A percentile compares a stretch with the other conserved stretches of the same genome.
phyloP scores from a whole-genome alignment of 2,329 filamentous ascomycete genomes.

The Tolypocladium sp. region DNA sequence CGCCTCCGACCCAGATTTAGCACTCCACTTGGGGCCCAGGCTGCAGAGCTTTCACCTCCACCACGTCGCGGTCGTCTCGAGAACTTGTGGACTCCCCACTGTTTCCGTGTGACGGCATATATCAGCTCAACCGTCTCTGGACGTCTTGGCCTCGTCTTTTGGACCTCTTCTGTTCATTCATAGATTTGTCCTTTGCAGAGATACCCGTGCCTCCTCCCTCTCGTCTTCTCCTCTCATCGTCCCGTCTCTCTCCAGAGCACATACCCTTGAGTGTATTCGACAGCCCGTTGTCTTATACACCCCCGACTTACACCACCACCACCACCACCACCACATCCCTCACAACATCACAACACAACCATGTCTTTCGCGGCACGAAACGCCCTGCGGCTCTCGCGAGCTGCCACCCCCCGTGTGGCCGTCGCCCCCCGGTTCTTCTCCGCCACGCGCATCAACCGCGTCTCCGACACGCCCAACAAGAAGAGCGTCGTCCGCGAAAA shows the following conservation, averaged over 20 bases:
- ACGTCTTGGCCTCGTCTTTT: not conserved
- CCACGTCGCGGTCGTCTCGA: not conserved
- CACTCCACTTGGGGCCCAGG: slow-evolving; percentile 1
- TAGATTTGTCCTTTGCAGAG: not conserved
- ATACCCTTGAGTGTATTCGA: not conserved
- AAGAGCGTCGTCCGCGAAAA: slow-evolving; percentile 47
- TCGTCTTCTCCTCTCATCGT: not conserved
- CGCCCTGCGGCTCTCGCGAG: slow-evolving; percentile 22
- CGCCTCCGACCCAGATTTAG: not conserved
- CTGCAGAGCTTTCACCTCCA: slow-evolving; percentile 1
- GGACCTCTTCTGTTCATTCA: not conserved
- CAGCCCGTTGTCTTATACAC: not conserved
- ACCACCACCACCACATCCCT: not conserved
- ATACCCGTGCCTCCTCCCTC: not conserved
- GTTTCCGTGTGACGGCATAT: not conserved
- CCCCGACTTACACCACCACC: not conserved
- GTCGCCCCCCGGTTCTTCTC: slow-evolving; percentile 22
- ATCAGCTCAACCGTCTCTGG: not conserved
- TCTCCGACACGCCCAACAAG: slow-evolving; percentile 32
- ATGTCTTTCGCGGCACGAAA: slow-evolving; percentile 27
- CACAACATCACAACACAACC: slow-evolving; percentile 6
- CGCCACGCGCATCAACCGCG: slow-evolving; percentile 17
- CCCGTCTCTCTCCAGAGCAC: not conserved
- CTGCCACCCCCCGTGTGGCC: slow-evolving; percentile 15
- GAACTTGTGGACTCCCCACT: not conserved